Evolutionary conservation across 2,329 filamentous ascomycete genomes (phyloP).

Genomic region (Endothia cerciana): DNA sequence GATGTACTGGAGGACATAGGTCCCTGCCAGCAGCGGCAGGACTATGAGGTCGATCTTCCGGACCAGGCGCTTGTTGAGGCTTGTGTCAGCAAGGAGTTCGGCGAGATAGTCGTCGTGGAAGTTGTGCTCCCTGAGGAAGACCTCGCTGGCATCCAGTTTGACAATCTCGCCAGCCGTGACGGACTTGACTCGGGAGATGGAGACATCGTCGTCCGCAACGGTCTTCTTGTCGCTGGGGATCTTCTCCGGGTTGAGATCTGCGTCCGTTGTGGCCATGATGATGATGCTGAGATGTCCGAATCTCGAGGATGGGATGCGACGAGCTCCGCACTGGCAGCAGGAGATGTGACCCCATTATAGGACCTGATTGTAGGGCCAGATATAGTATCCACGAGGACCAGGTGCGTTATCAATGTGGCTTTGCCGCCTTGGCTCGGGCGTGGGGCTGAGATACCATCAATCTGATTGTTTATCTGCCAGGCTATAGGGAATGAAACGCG

Average conservation of each 20-base stretch:
- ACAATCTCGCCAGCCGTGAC: slow-evolving; percentile 24
- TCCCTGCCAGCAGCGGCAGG: slow-evolving; percentile 55
- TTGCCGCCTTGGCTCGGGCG: slow-evolving; percentile 1
- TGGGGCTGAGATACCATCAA: slow-evolving; percentile 11
- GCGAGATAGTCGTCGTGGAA: slow-evolving; percentile 27
- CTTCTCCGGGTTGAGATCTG: slow-evolving; percentile 21
- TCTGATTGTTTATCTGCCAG: slow-evolving; percentile 3
- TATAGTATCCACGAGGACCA: neutral
- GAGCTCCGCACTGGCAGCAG: neutral
- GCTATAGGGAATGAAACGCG: neutral
- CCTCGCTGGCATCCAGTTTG: slow-evolving; percentile 27
- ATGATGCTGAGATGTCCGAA: neutral
- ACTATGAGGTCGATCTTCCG: slow-evolving; percentile 54
- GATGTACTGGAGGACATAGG: slow-evolving; percentile 57
- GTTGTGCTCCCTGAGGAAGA: slow-evolving; percentile 29
- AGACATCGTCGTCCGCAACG: slow-evolving; percentile 26
- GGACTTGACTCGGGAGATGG: slow-evolving; percentile 25
- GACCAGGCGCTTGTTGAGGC: slow-evolving; percentile 37
- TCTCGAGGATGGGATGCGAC: neutral
- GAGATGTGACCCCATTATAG: neutral
- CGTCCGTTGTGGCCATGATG: slow-evolving; percentile 19
- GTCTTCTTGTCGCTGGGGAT: slow-evolving; percentile 6
- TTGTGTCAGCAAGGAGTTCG: slow-evolving; percentile 48
- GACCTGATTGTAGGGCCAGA: neutral
- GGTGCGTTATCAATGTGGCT: slow-evolving; percentile 18